Conservation (phyloP, 1,139 yeast species). For the Nakaseomyces glabratus region DNA sequence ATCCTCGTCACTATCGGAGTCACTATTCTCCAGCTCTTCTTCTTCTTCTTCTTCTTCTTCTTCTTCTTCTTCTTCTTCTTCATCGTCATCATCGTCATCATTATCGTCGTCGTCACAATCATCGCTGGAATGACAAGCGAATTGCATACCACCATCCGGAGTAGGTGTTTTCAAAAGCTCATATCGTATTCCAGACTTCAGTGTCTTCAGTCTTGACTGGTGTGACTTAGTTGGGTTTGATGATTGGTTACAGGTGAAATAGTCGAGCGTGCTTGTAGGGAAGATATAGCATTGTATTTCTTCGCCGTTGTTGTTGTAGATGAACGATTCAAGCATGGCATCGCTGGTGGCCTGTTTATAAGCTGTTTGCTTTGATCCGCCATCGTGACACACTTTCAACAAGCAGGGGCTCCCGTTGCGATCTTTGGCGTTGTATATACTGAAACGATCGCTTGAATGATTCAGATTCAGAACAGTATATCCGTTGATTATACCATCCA, state of each 20-base stretch:
- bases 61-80: background rate
- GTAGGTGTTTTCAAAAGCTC: constrained; percentile 2
- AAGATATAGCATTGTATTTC: no score
- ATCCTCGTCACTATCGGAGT: background rate
- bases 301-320: no score
- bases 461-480: constrained; percentile 1
- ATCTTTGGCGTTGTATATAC: constrained; percentile 1
- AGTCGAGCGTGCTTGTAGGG: no score
- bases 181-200: no score
- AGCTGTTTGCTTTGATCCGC: no score
- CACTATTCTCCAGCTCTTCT: background rate
- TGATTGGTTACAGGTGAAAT: no score
- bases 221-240: no score
- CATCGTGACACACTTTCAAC: no score
- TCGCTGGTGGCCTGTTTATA: no score
- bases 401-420: background rate
- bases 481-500: no score
- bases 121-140: constrained; percentile 1
- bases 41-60: background rate
- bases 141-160: constrained; percentile 5
- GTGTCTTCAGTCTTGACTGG: no score
- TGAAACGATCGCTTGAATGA: background rate
- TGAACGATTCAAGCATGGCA: no score
- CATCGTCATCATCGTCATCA: constrained; percentile 3
- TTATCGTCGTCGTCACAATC: constrained; percentile 1